Conservation (phyloP, 129 eudicot genomes). For the Flaveria linearis region DNA sequence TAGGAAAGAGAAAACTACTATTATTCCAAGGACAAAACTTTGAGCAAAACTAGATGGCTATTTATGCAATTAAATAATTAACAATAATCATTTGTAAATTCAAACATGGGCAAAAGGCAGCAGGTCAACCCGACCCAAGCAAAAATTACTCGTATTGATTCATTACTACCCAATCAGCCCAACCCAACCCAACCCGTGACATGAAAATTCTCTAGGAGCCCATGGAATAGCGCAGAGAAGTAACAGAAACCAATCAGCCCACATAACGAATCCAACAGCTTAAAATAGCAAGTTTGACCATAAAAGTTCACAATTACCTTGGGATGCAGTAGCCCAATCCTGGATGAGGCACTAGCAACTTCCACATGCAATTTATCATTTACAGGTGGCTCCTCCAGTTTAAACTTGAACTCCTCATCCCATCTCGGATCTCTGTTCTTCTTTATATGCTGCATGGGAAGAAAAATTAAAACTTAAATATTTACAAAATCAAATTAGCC, state of each 20-base stretch:
- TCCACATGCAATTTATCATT: constrained; percentile 85
- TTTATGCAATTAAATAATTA: not conserved
- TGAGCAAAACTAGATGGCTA: not conserved
- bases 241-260: not conserved
- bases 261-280: not conserved
- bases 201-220: not conserved
- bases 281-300: constrained; percentile 13
- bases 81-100: not conserved
- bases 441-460: constrained; percentile 62
- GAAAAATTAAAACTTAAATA: not conserved
- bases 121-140: not conserved
- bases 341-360: constrained; percentile 75
- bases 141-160: not conserved
- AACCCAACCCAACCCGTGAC: not conserved
- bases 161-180: not conserved
- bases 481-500: not conserved
- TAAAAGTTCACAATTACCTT: constrained; percentile 48
- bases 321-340: constrained; percentile 87
- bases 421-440: constrained; percentile 96
- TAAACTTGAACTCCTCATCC: constrained; percentile 84
- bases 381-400: constrained; percentile 79
- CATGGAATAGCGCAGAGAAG: not conserved
- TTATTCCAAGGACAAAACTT: not conserved
- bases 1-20: not conserved
- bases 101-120: not conserved